Evolutionary conservation across 2,329 filamentous ascomycete genomes (phyloP).

Genomic region (Colletotrichum cereale): DNA sequence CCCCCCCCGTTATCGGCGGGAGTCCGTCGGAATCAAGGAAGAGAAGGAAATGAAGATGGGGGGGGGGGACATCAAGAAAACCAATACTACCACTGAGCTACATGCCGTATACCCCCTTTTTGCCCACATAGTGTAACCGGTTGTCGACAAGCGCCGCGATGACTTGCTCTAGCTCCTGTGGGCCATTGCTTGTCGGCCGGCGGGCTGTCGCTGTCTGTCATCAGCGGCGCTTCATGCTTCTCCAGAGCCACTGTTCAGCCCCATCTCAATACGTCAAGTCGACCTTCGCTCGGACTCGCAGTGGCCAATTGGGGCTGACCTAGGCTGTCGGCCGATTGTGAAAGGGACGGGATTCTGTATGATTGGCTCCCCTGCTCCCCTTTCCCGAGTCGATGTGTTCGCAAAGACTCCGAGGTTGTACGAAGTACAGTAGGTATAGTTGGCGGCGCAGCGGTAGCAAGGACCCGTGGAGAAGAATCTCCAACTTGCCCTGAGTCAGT

Average conservation of each 20-base stretch:
- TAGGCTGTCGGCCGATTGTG: conserved; percentile 24
- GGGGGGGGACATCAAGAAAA: too few relatives aligned
- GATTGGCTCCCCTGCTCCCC: neutral
- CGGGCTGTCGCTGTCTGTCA: neutral
- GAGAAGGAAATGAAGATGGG: neutral
- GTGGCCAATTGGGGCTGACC: conserved; percentile 20
- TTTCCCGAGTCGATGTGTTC: neutral
- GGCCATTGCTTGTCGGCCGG: conserved; percentile 10
- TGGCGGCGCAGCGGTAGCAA: neutral
- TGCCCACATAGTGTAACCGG: conserved; percentile 13
- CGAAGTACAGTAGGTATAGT: conserved; percentile 5
- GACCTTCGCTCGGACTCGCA: neutral
- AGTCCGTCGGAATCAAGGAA: conserved; percentile 4
- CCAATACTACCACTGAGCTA: neutral
- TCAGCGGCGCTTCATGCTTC: conserved; percentile 8
- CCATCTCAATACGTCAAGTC: conserved; percentile 27
- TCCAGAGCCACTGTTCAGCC: conserved; percentile 24
- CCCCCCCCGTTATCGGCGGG: neutral
- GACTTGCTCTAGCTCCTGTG: conserved; percentile 27
- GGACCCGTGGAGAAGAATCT: conserved; percentile 22
- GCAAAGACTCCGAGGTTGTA: conserved; percentile 28
- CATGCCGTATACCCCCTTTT: neutral
- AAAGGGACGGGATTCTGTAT: conserved; percentile 22
- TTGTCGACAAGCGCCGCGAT: conserved; percentile 14
- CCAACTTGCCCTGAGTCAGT: conserved; percentile 25